Evolutionary conservation across 768 basidiomycete species (phyloP), one percentile per base, ranked within the genome.

Genomic region (Lactarius sp.): DNA sequence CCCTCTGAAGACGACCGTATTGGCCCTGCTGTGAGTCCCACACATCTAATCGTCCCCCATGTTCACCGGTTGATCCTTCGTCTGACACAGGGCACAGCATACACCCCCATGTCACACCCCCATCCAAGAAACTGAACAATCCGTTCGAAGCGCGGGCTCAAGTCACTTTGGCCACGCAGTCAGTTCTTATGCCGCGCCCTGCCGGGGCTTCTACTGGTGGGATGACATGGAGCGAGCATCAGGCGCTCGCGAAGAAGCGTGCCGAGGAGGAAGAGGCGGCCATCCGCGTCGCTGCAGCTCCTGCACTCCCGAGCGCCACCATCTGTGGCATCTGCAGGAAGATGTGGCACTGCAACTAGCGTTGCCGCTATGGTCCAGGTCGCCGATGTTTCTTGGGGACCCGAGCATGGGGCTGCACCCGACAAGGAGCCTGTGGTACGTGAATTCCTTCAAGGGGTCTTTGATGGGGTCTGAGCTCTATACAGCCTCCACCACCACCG

Each of bases 161-260:
- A 49, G 55, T 56, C 18, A 18, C 58, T 47, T 42, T 61, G 41
- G 10, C 59, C 53, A 68, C 75, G 31, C 67, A 72, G 42, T 34
- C 74, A 18, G n/a, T 75, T n/a, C 63, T 75, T 66, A 66, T n/a
- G 68, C 70, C 8, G 66, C 61, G 67, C 57, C 0, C 59, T 39
- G 20, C 66, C 1, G 56, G 76, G 2, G 55, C 76, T 22, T 83
- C 80, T 0, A 62, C 78, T 0, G 91, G 91, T 78, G 95, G 93
- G 73, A 73, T 96, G 65, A 96, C 95, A 0, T 98, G 96, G 96
- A 89, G 83, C 62, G 90, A 98, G 73, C 81, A 95, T 22, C 95
- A 98, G 71, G 94, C 91, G 0, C 77, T 87, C n/a, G 88, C 93
- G 1, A 95, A 94, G 79, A 87, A 88, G 71, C 90, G 92, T 68